These are phyloP conservation scores for Aspergillus sp. DNA, from an alignment of 2,329 filamentous ascomycete genomes.

Conservation along the genomic window DNA sequence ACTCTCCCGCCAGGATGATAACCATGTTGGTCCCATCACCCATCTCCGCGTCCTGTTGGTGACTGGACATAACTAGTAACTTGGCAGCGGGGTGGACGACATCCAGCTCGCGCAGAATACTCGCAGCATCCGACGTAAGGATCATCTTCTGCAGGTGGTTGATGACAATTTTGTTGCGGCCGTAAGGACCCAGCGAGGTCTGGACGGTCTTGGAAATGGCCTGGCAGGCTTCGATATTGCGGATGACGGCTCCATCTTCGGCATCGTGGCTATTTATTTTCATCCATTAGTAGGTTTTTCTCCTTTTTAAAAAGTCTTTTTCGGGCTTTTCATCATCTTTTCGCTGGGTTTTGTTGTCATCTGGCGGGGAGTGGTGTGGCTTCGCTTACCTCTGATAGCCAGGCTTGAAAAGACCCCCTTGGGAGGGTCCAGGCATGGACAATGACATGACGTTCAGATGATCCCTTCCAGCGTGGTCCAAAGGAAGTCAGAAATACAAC, in stretches of 20 bases:
- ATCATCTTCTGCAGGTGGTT: slow-evolving; percentile 99
- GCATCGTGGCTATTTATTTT: slow-evolving; percentile 73
- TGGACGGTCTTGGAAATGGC: slow-evolving; percentile 93
- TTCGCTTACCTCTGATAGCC: slow-evolving; percentile 83
- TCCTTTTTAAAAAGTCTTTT: neutral
- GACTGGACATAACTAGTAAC: slow-evolving; percentile 94
- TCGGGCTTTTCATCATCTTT: neutral
- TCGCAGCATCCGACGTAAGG: slow-evolving; percentile 92
- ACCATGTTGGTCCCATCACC: slow-evolving; percentile 97
- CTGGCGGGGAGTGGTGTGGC: slow-evolving; percentile 4
- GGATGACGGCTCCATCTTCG: slow-evolving; percentile 96
- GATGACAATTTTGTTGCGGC: slow-evolving; percentile 99
- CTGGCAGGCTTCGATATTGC: slow-evolving; percentile 97
- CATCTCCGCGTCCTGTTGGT: slow-evolving; percentile 99
- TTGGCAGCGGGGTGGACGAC: slow-evolving; percentile 98
- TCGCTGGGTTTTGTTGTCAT: neutral
- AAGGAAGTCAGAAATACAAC: neutral
- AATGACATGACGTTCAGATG: slow-evolving; percentile 65
- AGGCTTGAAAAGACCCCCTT: slow-evolving; percentile 86
- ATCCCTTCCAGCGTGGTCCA: slow-evolving; percentile 12
- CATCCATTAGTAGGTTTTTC: slow-evolving; percentile 6
- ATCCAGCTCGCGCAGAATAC: slow-evolving; percentile 93
- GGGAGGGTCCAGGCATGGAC: slow-evolving; percentile 88
- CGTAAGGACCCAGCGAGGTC: slow-evolving; percentile 93
- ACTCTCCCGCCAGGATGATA: slow-evolving; percentile 88